A percentile compares a stretch with the other conserved stretches of the same genome.
Conservation (phyloP, 2,329 filamentous ascomycete genomes). For the Anisogramma anomala region DNA sequence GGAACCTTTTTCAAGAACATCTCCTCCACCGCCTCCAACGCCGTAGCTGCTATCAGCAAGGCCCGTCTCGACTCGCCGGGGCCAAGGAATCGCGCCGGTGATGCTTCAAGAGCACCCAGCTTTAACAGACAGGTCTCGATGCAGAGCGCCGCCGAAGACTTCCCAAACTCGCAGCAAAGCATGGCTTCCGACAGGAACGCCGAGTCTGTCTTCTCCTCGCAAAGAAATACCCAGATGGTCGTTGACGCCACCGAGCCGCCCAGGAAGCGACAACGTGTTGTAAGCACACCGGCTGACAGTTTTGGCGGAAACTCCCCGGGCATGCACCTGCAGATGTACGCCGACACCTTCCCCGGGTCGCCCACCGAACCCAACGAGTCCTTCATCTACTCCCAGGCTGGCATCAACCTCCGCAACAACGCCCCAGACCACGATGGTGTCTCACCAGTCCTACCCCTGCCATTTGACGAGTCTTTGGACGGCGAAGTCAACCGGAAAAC, state of each 20-base stretch:
- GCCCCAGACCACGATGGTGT: constrained; percentile 39
- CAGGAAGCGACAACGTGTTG: constrained; percentile 59
- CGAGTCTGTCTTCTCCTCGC: constrained; percentile 61
- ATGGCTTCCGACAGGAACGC: constrained; percentile 61
- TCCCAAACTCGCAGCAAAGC: constrained; percentile 77
- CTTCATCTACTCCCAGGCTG: constrained; percentile 52
- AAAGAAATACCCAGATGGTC: constrained; percentile 31
- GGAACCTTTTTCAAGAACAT: constrained; percentile 98
- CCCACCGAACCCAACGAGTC: constrained; percentile 74
- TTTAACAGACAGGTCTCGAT: constrained; percentile 62
- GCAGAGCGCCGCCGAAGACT: constrained; percentile 52
- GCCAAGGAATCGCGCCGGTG: constrained; percentile 46
- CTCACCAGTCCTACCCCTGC: constrained; percentile 53
- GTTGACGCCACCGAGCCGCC: constrained; percentile 62
- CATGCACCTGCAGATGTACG: constrained; percentile 38
- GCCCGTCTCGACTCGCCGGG: constrained; percentile 83
- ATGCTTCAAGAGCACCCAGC: constrained; percentile 54
- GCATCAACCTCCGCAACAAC: constrained; percentile 31
- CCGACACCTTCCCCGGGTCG: constrained; percentile 50
- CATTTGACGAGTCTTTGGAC: constrained; percentile 48
- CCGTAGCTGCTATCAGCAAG: constrained; percentile 93
- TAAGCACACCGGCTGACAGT: constrained; percentile 43
- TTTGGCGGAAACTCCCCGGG: constrained; percentile 39
- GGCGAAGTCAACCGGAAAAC: constrained; percentile 71
- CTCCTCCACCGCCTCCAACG: constrained; percentile 81